Conservation (phyloP, 352 stramenopile genomes). For the Phytophthora capsici region DNA sequence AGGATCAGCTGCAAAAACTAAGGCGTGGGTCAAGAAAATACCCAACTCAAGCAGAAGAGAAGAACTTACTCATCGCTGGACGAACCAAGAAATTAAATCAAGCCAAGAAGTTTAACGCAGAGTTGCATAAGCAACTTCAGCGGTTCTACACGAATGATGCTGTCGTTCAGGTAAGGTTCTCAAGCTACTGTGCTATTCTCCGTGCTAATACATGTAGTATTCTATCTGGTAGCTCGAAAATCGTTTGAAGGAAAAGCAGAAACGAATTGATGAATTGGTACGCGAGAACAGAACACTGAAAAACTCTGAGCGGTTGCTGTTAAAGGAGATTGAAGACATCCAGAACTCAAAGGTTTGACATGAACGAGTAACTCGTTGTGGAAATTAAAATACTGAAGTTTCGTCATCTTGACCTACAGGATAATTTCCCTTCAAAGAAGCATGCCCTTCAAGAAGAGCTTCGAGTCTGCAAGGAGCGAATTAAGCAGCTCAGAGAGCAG, state of each 20-base stretch:
- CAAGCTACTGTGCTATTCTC: too few relatives aligned
- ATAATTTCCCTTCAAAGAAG: slow-evolving; percentile 59
- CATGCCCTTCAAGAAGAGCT: slow-evolving; percentile 65
- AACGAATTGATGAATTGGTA: slow-evolving; percentile 59
- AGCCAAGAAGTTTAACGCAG: slow-evolving; percentile 51
- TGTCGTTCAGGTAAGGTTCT: slow-evolving; percentile 46
- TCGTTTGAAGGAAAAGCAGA: slow-evolving; percentile 66
- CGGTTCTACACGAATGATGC: slow-evolving; percentile 56
- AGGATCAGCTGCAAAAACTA: not conserved
- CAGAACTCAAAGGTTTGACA: slow-evolving; percentile 52
- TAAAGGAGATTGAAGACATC: slow-evolving; percentile 69
- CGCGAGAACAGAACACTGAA: slow-evolving; percentile 66
- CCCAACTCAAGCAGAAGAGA: not conserved
- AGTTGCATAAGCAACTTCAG: slow-evolving; percentile 58
- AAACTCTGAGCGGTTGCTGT: slow-evolving; percentile 58
- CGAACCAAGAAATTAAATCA: slow-evolving; percentile 53
- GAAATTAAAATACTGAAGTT: not conserved
- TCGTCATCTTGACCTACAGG: slow-evolving; percentile 25
- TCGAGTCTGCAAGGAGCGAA: slow-evolving; percentile 63
- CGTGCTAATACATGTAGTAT: too few relatives aligned
- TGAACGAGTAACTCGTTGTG: not conserved
- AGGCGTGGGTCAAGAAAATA: slow-evolving; percentile 6
- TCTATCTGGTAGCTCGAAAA: slow-evolving; percentile 57
- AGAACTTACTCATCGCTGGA: slow-evolving; percentile 21
- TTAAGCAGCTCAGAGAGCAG: slow-evolving; percentile 66